A percentile compares a stretch with the other conserved stretches of the same genome.
These are phyloP conservation scores for Dendrobium catenatum DNA, from an alignment of 106 monocot species.

Conservation along the genomic window DNA sequence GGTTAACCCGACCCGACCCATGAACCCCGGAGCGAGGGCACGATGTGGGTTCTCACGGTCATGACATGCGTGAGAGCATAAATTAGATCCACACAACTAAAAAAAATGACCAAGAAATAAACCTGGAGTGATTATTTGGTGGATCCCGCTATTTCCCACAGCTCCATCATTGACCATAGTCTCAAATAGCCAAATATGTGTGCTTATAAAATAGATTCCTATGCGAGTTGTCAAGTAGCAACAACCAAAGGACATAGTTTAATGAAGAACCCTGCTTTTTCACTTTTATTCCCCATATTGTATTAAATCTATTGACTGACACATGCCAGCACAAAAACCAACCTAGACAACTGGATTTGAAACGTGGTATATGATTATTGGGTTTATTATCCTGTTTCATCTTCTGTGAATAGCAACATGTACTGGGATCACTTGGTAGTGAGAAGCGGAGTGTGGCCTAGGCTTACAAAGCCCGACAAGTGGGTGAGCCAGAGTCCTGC, in stretches of 20 bases:
- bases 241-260: neutral
- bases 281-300: neutral
- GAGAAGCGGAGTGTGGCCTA: neutral
- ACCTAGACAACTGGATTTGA: neutral
- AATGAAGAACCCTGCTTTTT: neutral
- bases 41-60: too few relatives aligned
- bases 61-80: too few relatives aligned
- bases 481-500: too few relatives aligned
- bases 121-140: neutral
- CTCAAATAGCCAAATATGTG: neutral
- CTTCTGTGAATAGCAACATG: neutral
- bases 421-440: neutral
- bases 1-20: too few relatives aligned
- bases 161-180: neutral
- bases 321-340: neutral
- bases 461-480: too few relatives aligned
- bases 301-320: neutral
- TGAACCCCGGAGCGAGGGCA: too few relatives aligned
- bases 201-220: neutral
- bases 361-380: neutral
- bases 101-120: neutral
- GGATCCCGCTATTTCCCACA: neutral
- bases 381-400: neutral
- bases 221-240: neutral
- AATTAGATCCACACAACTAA: neutral